Evolutionary conservation across 768 basidiomycete genomes (phyloP).

Genomic region (Cubamyces sp.): DNA sequence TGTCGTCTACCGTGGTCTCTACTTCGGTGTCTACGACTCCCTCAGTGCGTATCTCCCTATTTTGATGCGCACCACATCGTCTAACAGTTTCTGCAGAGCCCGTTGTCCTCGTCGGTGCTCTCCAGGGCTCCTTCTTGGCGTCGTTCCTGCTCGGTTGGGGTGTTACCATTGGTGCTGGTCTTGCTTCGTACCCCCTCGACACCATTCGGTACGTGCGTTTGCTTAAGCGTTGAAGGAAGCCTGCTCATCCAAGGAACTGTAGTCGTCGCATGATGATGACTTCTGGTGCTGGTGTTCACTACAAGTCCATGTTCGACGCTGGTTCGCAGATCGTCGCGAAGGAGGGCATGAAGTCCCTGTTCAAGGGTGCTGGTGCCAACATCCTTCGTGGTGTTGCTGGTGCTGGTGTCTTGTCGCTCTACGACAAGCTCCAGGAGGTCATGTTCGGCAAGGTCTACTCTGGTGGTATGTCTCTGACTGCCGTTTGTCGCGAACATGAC

Average conservation of each 20-base stretch:
- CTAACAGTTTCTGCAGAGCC: slow-evolving; percentile 64
- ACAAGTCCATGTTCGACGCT: slow-evolving; percentile 99
- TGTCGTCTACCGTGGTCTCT: slow-evolving; percentile 99
- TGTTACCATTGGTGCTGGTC: slow-evolving; percentile 99
- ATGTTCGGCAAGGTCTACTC: slow-evolving; percentile 99
- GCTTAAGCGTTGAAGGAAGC: background rate
- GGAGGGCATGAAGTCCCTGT: slow-evolving; percentile 94
- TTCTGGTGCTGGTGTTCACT: slow-evolving; percentile 92
- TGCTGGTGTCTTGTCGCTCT: slow-evolving; percentile 98
- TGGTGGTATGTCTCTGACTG: slow-evolving; percentile 63
- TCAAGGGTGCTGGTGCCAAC: slow-evolving; percentile 97
- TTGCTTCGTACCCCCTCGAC: slow-evolving; percentile 95
- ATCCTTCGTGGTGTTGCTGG: slow-evolving; percentile 98
- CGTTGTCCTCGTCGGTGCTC: slow-evolving; percentile 93
- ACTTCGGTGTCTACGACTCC: slow-evolving; percentile 97
- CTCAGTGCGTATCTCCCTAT: slow-evolving; percentile 62
- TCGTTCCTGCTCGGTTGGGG: slow-evolving; percentile 98
- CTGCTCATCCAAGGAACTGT: slow-evolving; percentile 3
- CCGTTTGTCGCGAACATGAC: background rate
- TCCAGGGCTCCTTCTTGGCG: slow-evolving; percentile 95
- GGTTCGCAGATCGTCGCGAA: slow-evolving; percentile 92
- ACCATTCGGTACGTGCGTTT: slow-evolving; percentile 71
- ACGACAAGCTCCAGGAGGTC: slow-evolving; percentile 97
- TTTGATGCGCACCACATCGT: slow-evolving; percentile 23
- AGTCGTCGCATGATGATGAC: slow-evolving; percentile 99